These are phyloP conservation scores for Austroboletus niveus DNA, from an alignment of 1,284 basidiomycete genomes.

Conservation along the genomic window DNA sequence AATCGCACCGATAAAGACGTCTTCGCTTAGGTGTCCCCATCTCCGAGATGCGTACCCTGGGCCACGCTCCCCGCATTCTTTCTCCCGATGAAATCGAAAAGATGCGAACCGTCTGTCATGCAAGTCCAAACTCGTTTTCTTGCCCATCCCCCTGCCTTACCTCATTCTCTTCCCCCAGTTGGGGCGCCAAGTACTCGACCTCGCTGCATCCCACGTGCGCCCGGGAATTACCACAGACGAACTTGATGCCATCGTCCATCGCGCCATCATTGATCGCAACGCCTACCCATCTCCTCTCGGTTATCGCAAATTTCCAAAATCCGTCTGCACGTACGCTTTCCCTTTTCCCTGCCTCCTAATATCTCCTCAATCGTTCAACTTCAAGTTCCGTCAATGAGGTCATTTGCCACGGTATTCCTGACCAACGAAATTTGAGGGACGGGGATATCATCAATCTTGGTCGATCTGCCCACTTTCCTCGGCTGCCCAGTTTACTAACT, in stretches of 20 bases:
- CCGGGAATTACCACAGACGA: slow-evolving; percentile 96
- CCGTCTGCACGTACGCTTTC: slow-evolving; percentile 83
- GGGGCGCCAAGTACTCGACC: slow-evolving; percentile 87
- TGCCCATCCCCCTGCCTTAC: background rate
- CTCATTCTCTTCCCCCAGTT: slow-evolving; percentile 50
- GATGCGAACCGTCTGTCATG: slow-evolving; percentile 75
- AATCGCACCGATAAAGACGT: slow-evolving; percentile 13
- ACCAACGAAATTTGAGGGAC: slow-evolving; percentile 80
- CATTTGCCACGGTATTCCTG: slow-evolving; percentile 97
- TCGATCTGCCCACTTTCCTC: slow-evolving; percentile 28
- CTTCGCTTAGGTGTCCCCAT: slow-evolving; percentile 53
- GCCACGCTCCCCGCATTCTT: slow-evolving; percentile 67
- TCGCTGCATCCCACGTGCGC: slow-evolving; percentile 79
- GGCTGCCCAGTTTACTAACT: slow-evolving; percentile 10
- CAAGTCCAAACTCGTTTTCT: slow-evolving; percentile 38
- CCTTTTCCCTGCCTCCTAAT: slow-evolving; percentile 1
- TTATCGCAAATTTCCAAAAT: slow-evolving; percentile 93
- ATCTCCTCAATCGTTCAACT: slow-evolving; percentile 36
- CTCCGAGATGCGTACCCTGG: slow-evolving; percentile 55
- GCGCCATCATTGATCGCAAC: slow-evolving; percentile 87
- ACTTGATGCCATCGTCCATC: slow-evolving; percentile 93
- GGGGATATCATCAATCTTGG: slow-evolving; percentile 95
- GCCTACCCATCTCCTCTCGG: slow-evolving; percentile 95
- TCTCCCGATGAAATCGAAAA: slow-evolving; percentile 69
- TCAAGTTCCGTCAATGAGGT: slow-evolving; percentile 94